These are phyloP conservation scores for Sugiyamaella pinicola DNA, from an alignment of 1,139 yeast genomes.

Conservation along the genomic window DNA sequence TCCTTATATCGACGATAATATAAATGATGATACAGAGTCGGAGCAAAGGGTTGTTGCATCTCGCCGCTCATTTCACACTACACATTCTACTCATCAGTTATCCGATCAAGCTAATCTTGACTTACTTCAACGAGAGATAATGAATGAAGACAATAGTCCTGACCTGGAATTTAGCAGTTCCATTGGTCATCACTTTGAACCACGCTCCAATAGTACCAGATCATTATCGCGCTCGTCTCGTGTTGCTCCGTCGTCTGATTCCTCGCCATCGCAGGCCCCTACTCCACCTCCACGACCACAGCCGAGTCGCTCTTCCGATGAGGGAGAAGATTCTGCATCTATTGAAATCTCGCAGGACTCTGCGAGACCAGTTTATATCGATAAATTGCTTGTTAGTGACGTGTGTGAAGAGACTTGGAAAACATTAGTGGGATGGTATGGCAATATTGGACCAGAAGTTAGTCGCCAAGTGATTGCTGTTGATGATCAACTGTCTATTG, in stretches of 20 bases:
- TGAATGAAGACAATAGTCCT: neutral
- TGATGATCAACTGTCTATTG: conserved; percentile 1
- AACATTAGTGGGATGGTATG: conserved; percentile 13
- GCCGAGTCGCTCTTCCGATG: neutral
- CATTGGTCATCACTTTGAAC: neutral
- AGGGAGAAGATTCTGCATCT: neutral
- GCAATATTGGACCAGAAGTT: conserved; percentile 10
- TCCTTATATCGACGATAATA: neutral
- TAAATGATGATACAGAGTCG: neutral
- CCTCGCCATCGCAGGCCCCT: neutral
- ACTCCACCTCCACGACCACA: conserved; percentile 1
- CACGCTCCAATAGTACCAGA: neutral
- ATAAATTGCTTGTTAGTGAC: neutral
- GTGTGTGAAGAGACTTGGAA: conserved; percentile 7
- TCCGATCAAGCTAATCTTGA: conserved; percentile 5
- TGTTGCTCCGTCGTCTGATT: neutral
- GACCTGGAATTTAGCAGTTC: neutral
- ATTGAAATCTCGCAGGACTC: neutral
- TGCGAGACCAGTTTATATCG: neutral
- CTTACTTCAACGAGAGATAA: neutral
- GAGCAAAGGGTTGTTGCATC: neutral
- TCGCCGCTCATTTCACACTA: too few species aligned
- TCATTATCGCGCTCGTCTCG: neutral
- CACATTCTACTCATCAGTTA: neutral
- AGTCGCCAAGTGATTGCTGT: conserved; percentile 8